Base-by-base conservation (phyloP, 768 basidiomycete genomes). In the Pleurotus pulmonarius region DNA sequence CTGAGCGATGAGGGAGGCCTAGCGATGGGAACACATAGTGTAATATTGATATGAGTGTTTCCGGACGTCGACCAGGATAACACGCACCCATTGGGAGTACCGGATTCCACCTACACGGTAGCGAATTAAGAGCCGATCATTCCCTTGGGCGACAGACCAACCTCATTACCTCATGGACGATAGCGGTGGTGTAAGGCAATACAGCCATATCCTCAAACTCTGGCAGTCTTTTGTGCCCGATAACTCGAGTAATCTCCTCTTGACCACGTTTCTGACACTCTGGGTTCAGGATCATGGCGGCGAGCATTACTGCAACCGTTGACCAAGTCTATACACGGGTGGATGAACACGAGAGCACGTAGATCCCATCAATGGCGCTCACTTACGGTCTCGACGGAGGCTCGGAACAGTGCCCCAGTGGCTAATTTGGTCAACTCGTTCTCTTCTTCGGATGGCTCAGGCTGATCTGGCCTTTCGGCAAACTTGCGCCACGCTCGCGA, bases 111-210 rank as follows among this genome's bases (percentile, higher is more conserved):
- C 48, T 38, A 7, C 25, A 4, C 24, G 3, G 16, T 9, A 25
- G 13, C n/a, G n/a, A n/a, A n/a, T n/a, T n/a, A n/a, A 18, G 16
- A 18, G 24, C 1, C 29, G 29, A 29, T 20, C 5, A 47, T 8
- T 8, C 20, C n/a, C 0, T 8, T 8, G 2, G 15, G 26, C 5
- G 26, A 16, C 22, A 16, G 56, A 58, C 71, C 61, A 55, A 80
- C 78, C 80, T 71, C 53, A 77, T 68, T 7, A 73, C 70, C 65
- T 82, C 80, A 61, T 77, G 77, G 29, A 79, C 55, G 13, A 80
- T 69, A 58, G 73, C 74, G 46, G 78, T 75, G 43, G 64, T 52
- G 51, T 67, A 68, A 0, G 67, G 67, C 25, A 68, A 56, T n/a
- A 29, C 26, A 7, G 54, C 49, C 26, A 47, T 40, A 39, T 68